Conservation (phyloP, 2,329 filamentous ascomycete genomes). For the Phaeophleospora eucalypticola region DNA sequence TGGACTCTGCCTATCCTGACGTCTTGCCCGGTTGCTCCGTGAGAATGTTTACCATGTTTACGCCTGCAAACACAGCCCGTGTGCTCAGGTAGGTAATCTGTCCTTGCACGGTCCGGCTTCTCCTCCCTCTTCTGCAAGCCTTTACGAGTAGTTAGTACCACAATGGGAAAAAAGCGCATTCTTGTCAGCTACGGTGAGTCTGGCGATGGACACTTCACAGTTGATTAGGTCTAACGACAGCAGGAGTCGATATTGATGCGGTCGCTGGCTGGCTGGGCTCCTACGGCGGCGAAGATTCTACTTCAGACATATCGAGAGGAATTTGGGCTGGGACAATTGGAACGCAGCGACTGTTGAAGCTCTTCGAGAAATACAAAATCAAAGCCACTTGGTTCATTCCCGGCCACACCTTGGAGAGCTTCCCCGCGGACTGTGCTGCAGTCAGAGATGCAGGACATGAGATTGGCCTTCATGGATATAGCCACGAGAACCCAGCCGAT, state of each 20-base stretch:
- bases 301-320: constrained; percentile 65
- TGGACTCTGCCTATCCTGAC: too few relatives aligned
- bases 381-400: constrained; percentile 63
- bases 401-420: constrained; percentile 59
- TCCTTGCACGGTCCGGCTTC: too few relatives aligned
- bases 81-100: too few relatives aligned
- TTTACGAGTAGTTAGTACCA: too few relatives aligned
- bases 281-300: constrained; percentile 67
- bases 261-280: constrained; percentile 70
- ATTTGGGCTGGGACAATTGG: constrained; percentile 65
- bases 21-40: too few relatives aligned
- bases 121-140: too few relatives aligned
- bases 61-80: too few relatives aligned
- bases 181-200: constrained; percentile 23
- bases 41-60: too few relatives aligned
- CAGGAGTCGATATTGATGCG: constrained; percentile 63
- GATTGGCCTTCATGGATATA: constrained; percentile 65
- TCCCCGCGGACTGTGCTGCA: constrained; percentile 58
- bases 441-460: constrained; percentile 61
- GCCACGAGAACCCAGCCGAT: constrained; percentile 65
- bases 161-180: constrained; percentile 27
- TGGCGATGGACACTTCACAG: too few relatives aligned
- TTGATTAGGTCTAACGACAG: too few relatives aligned
- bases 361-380: constrained; percentile 67
- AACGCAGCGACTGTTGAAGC: constrained; percentile 60